Evolutionary conservation across 176 grass and related monocot species (phyloP).

Genomic region (Chrysopogon serrulatus): DNA sequence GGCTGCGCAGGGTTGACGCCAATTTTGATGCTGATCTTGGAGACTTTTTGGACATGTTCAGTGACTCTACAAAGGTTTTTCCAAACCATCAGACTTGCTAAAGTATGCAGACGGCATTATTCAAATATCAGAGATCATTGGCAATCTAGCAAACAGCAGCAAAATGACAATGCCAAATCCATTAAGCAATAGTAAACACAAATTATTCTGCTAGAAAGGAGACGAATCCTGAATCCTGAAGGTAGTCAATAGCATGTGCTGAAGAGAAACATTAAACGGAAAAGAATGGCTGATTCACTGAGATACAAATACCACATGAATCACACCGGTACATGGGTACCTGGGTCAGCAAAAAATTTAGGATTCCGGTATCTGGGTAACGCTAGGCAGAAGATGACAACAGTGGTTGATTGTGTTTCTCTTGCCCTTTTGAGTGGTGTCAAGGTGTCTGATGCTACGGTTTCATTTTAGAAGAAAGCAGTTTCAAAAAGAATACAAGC

Average conservation of each 20-base stretch:
- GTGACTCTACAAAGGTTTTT: conserved; percentile 41
- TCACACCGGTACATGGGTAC: background rate
- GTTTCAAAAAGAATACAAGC: background rate
- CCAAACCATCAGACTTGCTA: conserved; percentile 8
- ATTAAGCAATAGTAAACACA: background rate
- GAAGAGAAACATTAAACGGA: background rate
- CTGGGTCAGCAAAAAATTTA: background rate
- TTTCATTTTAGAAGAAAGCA: background rate
- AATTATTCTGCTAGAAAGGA: background rate
- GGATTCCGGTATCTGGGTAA: background rate
- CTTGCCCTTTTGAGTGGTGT: background rate
- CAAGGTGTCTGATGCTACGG: background rate
- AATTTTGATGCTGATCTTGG: conserved; percentile 74
- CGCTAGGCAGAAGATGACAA: background rate
- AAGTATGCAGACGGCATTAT: background rate
- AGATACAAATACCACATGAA: background rate
- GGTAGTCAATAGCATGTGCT: background rate
- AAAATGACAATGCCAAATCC: background rate
- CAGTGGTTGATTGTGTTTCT: background rate
- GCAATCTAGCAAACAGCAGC: background rate
- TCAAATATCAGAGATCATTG: background rate
- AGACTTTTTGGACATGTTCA: conserved; percentile 52
- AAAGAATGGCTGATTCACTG: background rate
- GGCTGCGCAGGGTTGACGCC: conserved; percentile 62
- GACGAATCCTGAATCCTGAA: background rate